Conservation (phyloP, 768 basidiomycete species). For the Crucibulum laeve region DNA sequence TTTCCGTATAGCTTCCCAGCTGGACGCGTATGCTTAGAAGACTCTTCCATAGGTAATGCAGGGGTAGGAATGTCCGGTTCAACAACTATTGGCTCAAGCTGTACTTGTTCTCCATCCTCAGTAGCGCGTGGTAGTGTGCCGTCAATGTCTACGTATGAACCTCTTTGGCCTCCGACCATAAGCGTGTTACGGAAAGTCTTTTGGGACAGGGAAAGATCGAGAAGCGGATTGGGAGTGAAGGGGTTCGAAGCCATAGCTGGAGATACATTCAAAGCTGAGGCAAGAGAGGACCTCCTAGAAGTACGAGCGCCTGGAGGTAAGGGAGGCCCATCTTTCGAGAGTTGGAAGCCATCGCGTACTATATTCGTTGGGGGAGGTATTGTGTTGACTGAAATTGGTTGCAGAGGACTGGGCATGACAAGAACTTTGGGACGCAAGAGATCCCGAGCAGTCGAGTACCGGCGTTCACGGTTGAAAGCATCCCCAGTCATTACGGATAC, state of each 20-base stretch:
- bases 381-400: conserved; percentile 34
- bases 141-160: conserved; percentile 61
- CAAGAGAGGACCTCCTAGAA: conserved; percentile 40
- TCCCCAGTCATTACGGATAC: conserved; percentile 37
- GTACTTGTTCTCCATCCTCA: conserved; percentile 73
- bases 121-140: conserved; percentile 63
- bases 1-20: conserved; percentile 84
- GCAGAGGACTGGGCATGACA: conserved; percentile 89
- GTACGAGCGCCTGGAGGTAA: conserved; percentile 72
- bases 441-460: conserved; percentile 70
- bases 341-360: conserved; percentile 56
- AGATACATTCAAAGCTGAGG: conserved; percentile 28
- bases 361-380: conserved; percentile 27
- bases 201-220: conserved; percentile 72
- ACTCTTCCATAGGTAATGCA: conserved; percentile 21
- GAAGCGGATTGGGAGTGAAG: conserved; percentile 75
- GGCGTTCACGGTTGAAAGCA: conserved; percentile 41
- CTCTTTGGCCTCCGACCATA: conserved; percentile 61
- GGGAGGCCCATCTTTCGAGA: conserved; percentile 68
- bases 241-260: conserved; percentile 53
- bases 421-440: conserved; percentile 88
- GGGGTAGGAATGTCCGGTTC: conserved; percentile 31
- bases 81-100: conserved; percentile 37
- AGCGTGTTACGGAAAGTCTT: conserved; percentile 83
- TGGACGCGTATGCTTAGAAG: conserved; percentile 41